Percentiles rank a stretch among this genome's conserved stretches.
Conservation (phyloP, 345 rosid genomes). For the Eucalyptus shirleyi region DNA sequence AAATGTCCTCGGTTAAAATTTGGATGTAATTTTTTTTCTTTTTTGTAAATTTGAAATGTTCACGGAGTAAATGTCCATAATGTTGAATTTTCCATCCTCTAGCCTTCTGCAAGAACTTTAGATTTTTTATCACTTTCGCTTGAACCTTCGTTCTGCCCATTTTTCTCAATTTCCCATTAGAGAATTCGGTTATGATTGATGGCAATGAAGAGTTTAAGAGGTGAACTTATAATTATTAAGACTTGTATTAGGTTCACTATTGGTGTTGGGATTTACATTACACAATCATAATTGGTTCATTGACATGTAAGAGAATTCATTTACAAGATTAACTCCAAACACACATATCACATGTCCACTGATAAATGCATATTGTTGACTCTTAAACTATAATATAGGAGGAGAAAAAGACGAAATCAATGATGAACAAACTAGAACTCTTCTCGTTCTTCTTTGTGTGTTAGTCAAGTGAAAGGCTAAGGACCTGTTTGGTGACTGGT, state of each 20-base stretch:
- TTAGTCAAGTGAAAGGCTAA: background rate
- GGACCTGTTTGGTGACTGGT: fast-evolving
- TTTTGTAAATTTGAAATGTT: too few relatives aligned
- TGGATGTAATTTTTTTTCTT: too few relatives aligned
- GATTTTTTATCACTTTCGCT: background rate
- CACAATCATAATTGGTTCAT: background rate
- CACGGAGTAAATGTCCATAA: background rate
- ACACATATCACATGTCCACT: fast-evolving
- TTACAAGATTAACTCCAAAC: background rate
- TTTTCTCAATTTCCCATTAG: background rate
- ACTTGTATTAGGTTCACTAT: background rate
- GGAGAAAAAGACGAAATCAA: background rate
- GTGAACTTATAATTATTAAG: background rate
- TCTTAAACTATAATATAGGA: background rate
- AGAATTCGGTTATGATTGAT: background rate
- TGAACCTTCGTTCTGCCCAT: background rate
- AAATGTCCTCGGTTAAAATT: too few relatives aligned
- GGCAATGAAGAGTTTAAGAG: background rate
- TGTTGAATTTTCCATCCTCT: too few relatives aligned
- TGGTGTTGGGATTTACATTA: background rate
- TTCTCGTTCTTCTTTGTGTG: background rate
- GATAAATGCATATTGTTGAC: background rate
- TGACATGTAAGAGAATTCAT: background rate
- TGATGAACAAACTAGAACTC: background rate
- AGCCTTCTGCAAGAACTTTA: fast-evolving